Conservation (phyloP, 1,284 basidiomycete genomes). For the Sanghuangporus weigelae region DNA sequence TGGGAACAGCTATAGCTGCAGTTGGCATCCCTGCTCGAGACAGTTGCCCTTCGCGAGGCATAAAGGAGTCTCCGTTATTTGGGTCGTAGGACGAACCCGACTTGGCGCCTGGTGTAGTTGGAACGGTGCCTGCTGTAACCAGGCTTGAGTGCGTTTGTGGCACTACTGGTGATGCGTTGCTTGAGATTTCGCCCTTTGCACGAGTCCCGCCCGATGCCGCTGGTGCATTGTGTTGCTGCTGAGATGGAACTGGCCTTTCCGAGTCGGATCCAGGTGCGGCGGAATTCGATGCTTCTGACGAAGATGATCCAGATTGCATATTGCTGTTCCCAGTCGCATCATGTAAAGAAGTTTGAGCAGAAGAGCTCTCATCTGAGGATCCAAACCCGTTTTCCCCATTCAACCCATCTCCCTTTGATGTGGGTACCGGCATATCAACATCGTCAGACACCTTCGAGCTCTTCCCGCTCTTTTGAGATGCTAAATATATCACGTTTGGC, state of each 20-base stretch:
- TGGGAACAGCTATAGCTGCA: conserved; percentile 40
- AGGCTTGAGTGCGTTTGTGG: background rate
- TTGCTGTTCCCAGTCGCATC: background rate
- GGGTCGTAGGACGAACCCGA: background rate
- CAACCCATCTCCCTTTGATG: background rate
- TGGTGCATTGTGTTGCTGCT: background rate
- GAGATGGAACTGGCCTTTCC: background rate
- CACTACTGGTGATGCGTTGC: background rate
- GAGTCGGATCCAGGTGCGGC: background rate
- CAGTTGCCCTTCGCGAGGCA: conserved; percentile 19
- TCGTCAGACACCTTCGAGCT: background rate
- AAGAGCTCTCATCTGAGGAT: background rate
- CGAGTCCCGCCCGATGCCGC: background rate
- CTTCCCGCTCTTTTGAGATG: background rate
- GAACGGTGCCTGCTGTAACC: background rate
- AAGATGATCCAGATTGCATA: background rate
- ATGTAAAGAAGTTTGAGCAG: background rate
- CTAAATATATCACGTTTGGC: background rate
- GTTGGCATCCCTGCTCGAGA: conserved; percentile 29
- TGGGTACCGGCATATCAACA: background rate
- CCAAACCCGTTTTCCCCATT: background rate
- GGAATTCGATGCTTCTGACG: background rate
- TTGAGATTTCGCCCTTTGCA: background rate
- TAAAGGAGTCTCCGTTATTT: background rate
- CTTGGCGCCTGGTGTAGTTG: background rate